These are phyloP conservation scores for Debaryomyces sp. DNA, from an alignment of 1,139 yeast species.

Conservation along the genomic window DNA sequence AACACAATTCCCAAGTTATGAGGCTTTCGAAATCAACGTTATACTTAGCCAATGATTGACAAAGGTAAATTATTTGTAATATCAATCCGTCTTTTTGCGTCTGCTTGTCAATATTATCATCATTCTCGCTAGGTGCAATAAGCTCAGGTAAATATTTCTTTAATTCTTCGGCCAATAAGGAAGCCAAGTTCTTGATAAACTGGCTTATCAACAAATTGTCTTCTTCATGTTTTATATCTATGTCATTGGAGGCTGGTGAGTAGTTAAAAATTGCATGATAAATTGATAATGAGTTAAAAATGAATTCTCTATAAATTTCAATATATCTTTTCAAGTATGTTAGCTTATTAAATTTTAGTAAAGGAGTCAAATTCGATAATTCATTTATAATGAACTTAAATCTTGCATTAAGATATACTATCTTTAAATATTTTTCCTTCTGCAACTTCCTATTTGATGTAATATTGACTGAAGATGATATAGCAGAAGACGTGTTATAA, in stretches of 20 bases:
- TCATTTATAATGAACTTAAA: conserved; percentile 63
- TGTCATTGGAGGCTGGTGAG: conserved; percentile 15
- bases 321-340: conserved; percentile 76
- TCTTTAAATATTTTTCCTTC: conserved; percentile 38
- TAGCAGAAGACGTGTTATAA: conserved; percentile 13
- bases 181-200: conserved; percentile 36
- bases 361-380: conserved; percentile 56
- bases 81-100: conserved; percentile 63
- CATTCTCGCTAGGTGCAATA: conserved; percentile 13
- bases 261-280: conserved; percentile 61
- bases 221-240: conserved; percentile 19
- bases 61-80: conserved; percentile 73
- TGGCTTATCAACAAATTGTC: conserved; percentile 33
- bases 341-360: conserved; percentile 54
- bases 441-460: conserved; percentile 11
- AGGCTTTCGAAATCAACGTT: conserved; percentile 66
- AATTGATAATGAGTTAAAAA: conserved; percentile 71
- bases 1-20: conserved; percentile 42
- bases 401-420: conserved; percentile 57
- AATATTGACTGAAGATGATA: conserved; percentile 8
- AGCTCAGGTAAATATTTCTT: conserved; percentile 30
- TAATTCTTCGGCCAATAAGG: conserved; percentile 30
- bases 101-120: conserved; percentile 37
- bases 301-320: conserved; percentile 82
- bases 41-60: conserved; percentile 70